Evolutionary conservation across 768 basidiomycete genomes (phyloP).

Genomic region (Agrocybe pediades): DNA sequence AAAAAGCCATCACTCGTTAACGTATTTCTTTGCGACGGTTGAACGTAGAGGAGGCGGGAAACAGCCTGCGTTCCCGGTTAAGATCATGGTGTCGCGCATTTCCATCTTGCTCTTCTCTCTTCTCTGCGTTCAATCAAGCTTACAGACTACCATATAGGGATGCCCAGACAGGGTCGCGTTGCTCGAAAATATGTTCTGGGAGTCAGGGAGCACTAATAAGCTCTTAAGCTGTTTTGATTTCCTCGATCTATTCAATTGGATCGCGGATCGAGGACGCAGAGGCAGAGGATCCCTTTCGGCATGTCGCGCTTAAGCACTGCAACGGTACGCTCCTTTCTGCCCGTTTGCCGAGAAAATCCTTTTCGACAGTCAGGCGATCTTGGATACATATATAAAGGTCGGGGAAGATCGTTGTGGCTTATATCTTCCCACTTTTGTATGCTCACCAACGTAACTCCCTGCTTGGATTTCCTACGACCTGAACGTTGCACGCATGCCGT

Average conservation of each 20-base stretch:
- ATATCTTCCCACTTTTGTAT: background rate
- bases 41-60: background rate
- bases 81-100: background rate
- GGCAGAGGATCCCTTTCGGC: conserved; percentile 15
- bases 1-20: background rate
- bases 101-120: background rate
- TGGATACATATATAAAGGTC: conserved; percentile 6
- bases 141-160: background rate
- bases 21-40: background rate
- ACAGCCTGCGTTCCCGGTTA: background rate
- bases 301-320: conserved; percentile 14
- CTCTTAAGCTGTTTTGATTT: too few relatives aligned
- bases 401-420: background rate
- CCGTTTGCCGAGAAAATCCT: conserved; percentile 8
- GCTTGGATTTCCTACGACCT: background rate
- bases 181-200: too few relatives aligned
- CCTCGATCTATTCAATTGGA: conserved; percentile 9
- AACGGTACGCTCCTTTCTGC: conserved; percentile 1
- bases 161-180: too few relatives aligned
- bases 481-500: conserved; percentile 27
- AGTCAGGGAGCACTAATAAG: too few relatives aligned
- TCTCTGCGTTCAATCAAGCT: background rate
- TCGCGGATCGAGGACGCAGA: conserved; percentile 17
- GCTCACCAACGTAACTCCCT: background rate
- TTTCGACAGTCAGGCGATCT: conserved; percentile 1